Evolutionary conservation across 805 yeast species (phyloP), one percentile per base, ranked within the genome.

Genomic region (Barnettozyma salicaria): DNA sequence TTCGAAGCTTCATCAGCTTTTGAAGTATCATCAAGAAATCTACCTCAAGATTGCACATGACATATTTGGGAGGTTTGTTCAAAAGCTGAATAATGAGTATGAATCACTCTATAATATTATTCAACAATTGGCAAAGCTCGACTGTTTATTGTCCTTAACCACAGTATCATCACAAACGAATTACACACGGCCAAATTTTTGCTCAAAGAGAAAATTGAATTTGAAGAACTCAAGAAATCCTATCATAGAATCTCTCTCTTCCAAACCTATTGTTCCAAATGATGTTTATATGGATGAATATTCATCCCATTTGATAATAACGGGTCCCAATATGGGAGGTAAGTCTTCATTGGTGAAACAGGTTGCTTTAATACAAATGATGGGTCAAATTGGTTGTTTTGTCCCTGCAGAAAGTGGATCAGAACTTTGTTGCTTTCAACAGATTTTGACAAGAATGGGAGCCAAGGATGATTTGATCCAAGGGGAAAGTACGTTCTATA

Each of bases 311-410:
- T 67, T 77, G 9, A 81, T 92, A 13, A 87, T 92, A 24, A 89
- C 97, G 0, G 97, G 97, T 8, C 97, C 97, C 19, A 89, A 89
- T 57, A 89, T 89, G 97, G 97, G 97, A 43, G 97, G 97, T 54
- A 89, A 89, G 58, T 87, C 96, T 0, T 88, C 97, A 0, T 88
- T 84, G 56, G 87, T 89, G 34, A 72, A 96, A 45, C 95, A 89
- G 51, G 70, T 85, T 34, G 97, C 96, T 7, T 90, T 83, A 1
- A 80, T 88, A 39, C 80, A 92, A 3, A 63, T 89, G 32, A 71
- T 89, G 84, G 85, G 86, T 20, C 97, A 89, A 56, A 74, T 87
- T 16, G 97, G 97, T 1, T 40, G 43, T 30, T 89, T 80, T 55
- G 76, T 89, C 19, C 98, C 99, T 1, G 83, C 84, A 36, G 72